A percentile compares a stretch with the other conserved stretches of the same genome.
Evolutionary conservation across 1,139 yeast genomes (phyloP).

Genomic region (Yamadazyma trypodendri): DNA sequence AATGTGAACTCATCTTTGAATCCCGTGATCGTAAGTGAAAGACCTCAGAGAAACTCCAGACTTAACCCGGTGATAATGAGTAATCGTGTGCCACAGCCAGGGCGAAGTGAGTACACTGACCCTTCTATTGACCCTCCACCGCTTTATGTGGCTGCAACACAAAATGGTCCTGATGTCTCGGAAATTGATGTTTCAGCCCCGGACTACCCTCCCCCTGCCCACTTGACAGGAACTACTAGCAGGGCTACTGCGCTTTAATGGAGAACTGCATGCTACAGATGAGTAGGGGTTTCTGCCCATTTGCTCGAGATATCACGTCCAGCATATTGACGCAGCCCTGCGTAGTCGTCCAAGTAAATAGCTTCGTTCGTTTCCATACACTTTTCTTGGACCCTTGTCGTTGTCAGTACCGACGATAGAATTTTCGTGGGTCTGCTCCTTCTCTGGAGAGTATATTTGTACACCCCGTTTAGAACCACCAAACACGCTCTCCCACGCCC

Average conservation of each 20-base stretch:
- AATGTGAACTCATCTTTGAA: no score
- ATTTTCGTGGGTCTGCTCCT: no score
- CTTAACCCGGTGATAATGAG: no score
- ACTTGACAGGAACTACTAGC: no score
- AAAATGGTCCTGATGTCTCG: not conserved
- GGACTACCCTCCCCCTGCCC: no score
- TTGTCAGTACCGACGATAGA: not conserved
- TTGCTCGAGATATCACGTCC: not conserved
- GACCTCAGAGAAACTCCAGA: no score
- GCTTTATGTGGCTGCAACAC: not conserved
- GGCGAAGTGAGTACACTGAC: not conserved
- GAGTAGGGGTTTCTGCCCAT: no score
- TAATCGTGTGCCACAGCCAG: no score
- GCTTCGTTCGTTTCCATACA: conserved; percentile 25
- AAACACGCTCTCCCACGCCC: conserved; percentile 24
- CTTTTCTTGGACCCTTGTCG: conserved; percentile 6
- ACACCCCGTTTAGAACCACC: not conserved
- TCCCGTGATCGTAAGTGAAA: no score
- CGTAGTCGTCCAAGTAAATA: conserved; percentile 13
- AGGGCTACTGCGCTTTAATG: no score
- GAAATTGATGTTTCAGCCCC: no score
- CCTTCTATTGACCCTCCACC: not conserved
- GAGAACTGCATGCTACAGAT: no score
- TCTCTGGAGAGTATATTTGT: not conserved
- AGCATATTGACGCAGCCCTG: not conserved